Conservation (phyloP, 1,139 yeast species). For the Magnusiomyces ingens region DNA sequence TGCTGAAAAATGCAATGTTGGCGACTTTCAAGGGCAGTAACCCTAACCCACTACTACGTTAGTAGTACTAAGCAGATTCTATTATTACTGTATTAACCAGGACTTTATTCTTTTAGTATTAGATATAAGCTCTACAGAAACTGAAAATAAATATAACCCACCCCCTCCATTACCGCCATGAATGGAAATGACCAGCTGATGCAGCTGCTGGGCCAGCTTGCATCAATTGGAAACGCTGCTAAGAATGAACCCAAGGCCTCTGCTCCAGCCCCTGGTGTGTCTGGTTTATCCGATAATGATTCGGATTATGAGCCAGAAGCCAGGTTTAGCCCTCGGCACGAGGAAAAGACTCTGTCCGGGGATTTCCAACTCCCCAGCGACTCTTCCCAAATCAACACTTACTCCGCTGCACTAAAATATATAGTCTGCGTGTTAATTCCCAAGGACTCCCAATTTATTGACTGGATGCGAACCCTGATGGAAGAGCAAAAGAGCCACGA, state of each 20-base stretch:
- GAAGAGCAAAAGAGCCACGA: slow-evolving; percentile 23
- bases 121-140: too few species aligned
- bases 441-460: slow-evolving; percentile 18
- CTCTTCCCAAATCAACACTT: slow-evolving; percentile 22
- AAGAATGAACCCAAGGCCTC: not conserved
- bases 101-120: too few species aligned
- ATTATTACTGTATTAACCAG: too few species aligned
- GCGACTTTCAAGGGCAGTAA: too few species aligned
- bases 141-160: too few species aligned
- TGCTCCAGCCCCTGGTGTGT: not conserved
- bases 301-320: not conserved
- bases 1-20: too few species aligned
- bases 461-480: slow-evolving; percentile 19
- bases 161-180: too few species aligned
- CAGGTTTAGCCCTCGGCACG: too few species aligned
- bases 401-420: slow-evolving; percentile 23
- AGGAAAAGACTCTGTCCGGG: not conserved
- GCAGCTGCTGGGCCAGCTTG: slow-evolving; percentile 1
- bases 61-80: too few species aligned
- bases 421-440: slow-evolving; percentile 20
- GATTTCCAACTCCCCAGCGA: slow-evolving; percentile 11
- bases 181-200: not conserved
- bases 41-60: too few species aligned
- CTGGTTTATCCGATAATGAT: not conserved
- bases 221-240: not conserved